Evolutionary conservation across 495 filamentous ascomycete species (phyloP).

Genomic region (Opeltia flavorubescens): DNA sequence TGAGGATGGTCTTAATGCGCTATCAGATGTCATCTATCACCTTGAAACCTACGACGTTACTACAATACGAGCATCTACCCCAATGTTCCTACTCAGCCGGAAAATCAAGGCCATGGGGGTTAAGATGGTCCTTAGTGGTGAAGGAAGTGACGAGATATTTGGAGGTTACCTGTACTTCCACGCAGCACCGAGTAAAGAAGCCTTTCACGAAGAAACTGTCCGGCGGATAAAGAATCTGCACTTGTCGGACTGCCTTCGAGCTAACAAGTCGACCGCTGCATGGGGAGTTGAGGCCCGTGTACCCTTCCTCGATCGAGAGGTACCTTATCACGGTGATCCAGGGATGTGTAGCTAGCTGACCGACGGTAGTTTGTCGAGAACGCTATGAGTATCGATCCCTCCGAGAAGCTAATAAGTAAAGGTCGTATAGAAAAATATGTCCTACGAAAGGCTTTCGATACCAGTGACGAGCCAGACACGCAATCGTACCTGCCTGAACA

Average conservation of each 20-base stretch:
- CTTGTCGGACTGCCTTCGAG: slow-evolving; percentile 83
- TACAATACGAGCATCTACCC: slow-evolving; percentile 93
- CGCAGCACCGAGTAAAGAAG: slow-evolving; percentile 75
- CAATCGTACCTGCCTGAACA: slow-evolving; percentile 81
- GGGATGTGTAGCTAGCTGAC: slow-evolving; percentile 1
- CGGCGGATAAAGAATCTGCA: slow-evolving; percentile 90
- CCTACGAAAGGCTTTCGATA: slow-evolving; percentile 92
- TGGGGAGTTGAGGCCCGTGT: slow-evolving; percentile 98
- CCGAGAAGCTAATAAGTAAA: slow-evolving; percentile 87
- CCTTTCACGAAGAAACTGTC: slow-evolving; percentile 88
- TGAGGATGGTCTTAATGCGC: slow-evolving; percentile 87
- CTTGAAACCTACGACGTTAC: slow-evolving; percentile 97
- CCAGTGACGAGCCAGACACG: slow-evolving; percentile 61
- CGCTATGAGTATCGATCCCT: slow-evolving; percentile 81
- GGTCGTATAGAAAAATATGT: slow-evolving; percentile 95
- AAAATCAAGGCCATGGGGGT: slow-evolving; percentile 99
- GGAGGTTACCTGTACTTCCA: slow-evolving; percentile 99
- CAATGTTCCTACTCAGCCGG: slow-evolving; percentile 92
- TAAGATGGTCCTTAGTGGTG: slow-evolving; percentile 96
- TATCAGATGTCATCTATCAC: slow-evolving; percentile 95
- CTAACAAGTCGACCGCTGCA: slow-evolving; percentile 98
- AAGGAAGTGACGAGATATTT: slow-evolving; percentile 95
- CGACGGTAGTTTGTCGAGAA: slow-evolving; percentile 66
- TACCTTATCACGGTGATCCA: slow-evolving; percentile 16
- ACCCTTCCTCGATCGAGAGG: slow-evolving; percentile 89